Base-by-base conservation (phyloP, 768 basidiomycete species). In the Amanita pseudoporphyria region DNA sequence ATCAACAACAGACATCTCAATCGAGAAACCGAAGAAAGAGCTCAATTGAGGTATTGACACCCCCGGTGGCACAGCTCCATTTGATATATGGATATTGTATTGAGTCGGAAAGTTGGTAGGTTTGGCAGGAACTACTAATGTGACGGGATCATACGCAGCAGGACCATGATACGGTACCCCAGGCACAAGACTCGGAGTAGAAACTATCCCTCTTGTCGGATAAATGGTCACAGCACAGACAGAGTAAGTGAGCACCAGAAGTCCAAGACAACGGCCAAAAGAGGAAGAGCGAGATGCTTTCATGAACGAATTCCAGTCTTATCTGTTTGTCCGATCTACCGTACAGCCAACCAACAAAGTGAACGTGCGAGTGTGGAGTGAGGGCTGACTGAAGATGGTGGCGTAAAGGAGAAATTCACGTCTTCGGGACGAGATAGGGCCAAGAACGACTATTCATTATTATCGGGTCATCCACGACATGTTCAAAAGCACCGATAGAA, bases 1-100 rank as follows among this genome's bases (percentile, higher is more conserved):
- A 49, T 74, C 77, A 6, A 79, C 72, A 6, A 87, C 79, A 35
- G 84, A 85, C 70, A 86, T 73, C 63, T 89, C 86, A 33, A 89
- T 73, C 3, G 81, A 84, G 59, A 88, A 87, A 3, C 84, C 85
- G 49, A 80, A 72, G 57, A 87, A 87, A 14, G 77, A 71, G 16
- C 79, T 81, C 47, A 52, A 45, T 42, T 70, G 71, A 38, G 64
- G 61, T 22, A 73, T 71, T 7, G 70, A 72, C 28, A 72, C 47
- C 1, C 65, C 66, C 22, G 9, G 33, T 35, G 40, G 40, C 13
- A 35, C 37, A 36, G 30, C 35, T 19, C 36, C 50, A 51, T 26
- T 35, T 26, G 10, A 14, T 16, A 46, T 13, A 12, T 38, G 30
- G 57, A 60, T 28, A 18, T 36, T 45, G 37, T 45, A 37, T 45